Evolutionary conservation across 257 asterid genomes (phyloP), one percentile per base, ranked within the genome.

Genomic region (Fraxinus pennsylvanica): DNA sequence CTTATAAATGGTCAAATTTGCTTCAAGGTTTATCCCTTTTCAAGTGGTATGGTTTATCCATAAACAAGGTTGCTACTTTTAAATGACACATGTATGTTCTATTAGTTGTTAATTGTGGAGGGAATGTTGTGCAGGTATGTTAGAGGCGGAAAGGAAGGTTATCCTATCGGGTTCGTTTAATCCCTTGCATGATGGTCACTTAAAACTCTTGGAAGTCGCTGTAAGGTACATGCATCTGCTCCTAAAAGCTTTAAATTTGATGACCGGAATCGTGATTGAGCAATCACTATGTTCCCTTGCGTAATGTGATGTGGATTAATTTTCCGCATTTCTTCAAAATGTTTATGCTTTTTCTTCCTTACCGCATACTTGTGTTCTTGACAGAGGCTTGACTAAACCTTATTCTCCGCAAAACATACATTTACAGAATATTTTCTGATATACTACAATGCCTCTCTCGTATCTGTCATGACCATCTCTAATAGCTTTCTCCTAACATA

Each of bases 121-220:
- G 84, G 72, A 76, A 76, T 78, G 73, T 84, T 91, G 86, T 92
- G 93, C 89, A 93, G 99, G 85, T 79, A 78, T 76, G 50, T 80
- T 84, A 6, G 82, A 80, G 76, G 82, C 84, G 43, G 90, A 87
- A 78, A 86, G 97, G 88, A 95, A 90, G 84, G 87, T 95, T 81
- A 92, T 95, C 77, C 90, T 95, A 69, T 83, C 98, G 9, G 98
- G 98, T 78, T 93, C 99, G 6, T 95, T 90, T 86, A 91, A 95
- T 89, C 99, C 99, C 54, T 82, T 95, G 88, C 99, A 95, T 74
- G 96, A 89, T 63, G 99, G 99, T 71, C 98, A 95, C 89, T 81
- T 89, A 79, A 92, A 90, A 86, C 99, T 95, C 83, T 87, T 95
- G 89, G 97, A 95, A 80, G 94, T 92, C 77, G 97, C 97, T 61